Evolutionary conservation across 305 asterid species (phyloP), one percentile per base, ranked within the genome.

Genomic region (Vinca major): DNA sequence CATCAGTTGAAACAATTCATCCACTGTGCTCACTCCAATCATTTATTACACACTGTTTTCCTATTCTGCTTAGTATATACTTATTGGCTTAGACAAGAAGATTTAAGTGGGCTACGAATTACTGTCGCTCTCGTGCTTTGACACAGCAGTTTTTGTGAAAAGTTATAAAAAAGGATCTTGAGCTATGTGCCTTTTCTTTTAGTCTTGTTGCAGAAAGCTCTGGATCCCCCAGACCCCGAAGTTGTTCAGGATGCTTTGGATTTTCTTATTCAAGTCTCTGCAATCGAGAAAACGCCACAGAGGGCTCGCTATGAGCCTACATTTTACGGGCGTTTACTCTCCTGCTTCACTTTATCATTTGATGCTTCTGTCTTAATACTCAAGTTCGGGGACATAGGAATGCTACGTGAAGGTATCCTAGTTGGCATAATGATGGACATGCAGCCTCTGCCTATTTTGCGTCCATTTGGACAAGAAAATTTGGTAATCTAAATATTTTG

Each of bases 401-500:
- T 87, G 90, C 80, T 93, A 55, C 95, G 91, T 51, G 98, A 90
- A 85, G 98, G 98, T 76, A 92, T 92, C 85, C 73, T 90, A 17
- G 72, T 92, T 73, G 98, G 94, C 65, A 78, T 87, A 80, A 62
- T 92, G 86, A 80, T 90, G 95, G 96, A 92, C 78, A 73, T 83
- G 74, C 96, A 80, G 78, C 98, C 98, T 77, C 82, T 82, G 55
- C 97, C 97, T 48, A 88, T 93, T 71, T 67, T 86, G 75, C 93
- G 88, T 48, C 97, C 95, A 73, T 93, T 93, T 73, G 96, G 96
- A 70, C 86, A 75, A 76, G 92, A 85, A 66, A 75, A 45, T 76
- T 75, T 77, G 98, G 98, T 93, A 84, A 65, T 53, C n/a, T 63
- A 68, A 65, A 52, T 37, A 72, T 60, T 52, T 16, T 48, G 26